Evolutionary conservation across 495 filamentous ascomycete species (phyloP).

Genomic region (Penicillium bialowiezense): DNA sequence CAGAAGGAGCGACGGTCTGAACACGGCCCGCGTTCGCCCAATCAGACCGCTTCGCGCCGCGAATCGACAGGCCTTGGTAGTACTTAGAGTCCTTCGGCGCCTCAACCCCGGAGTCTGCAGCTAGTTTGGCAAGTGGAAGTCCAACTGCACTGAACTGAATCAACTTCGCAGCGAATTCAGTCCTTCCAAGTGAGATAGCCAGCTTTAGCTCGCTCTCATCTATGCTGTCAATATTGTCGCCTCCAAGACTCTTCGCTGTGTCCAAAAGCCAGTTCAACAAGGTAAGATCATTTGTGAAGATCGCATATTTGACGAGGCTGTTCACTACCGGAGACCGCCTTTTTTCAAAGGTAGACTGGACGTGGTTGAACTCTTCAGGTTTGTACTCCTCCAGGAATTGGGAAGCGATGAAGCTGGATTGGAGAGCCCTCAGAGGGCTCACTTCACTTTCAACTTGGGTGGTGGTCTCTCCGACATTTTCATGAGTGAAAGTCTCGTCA

Average conservation of each 20-base stretch:
- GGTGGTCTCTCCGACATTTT: constrained; percentile 63
- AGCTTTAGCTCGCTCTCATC: constrained; percentile 22
- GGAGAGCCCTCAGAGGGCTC: constrained; percentile 47
- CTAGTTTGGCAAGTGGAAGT: constrained; percentile 61
- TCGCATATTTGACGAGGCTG: constrained; percentile 30
- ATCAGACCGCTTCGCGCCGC: constrained; percentile 65
- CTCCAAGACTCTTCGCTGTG: constrained; percentile 27
- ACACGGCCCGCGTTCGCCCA: constrained; percentile 56
- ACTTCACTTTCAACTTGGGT: constrained; percentile 59
- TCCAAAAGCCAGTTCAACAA: constrained; percentile 48
- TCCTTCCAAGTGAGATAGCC: constrained; percentile 44
- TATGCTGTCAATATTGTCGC: constrained; percentile 22
- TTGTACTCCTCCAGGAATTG: constrained; percentile 28
- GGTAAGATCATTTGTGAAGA: constrained; percentile 33
- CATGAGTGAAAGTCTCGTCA: constrained; percentile 64
- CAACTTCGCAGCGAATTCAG: constrained; percentile 44
- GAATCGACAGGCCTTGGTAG: constrained; percentile 70
- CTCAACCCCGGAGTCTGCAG: constrained; percentile 56
- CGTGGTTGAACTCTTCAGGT: background rate
- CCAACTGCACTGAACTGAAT: constrained; percentile 58
- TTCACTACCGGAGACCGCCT: background rate
- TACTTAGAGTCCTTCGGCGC: constrained; percentile 56
- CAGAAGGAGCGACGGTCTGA: constrained; percentile 20
- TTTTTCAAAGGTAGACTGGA: background rate
- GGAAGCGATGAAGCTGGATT: constrained; percentile 24